phyloP scores from a whole-genome alignment of 2,329 filamentous ascomycete genomes.

The Lachnellula hyalina region DNA sequence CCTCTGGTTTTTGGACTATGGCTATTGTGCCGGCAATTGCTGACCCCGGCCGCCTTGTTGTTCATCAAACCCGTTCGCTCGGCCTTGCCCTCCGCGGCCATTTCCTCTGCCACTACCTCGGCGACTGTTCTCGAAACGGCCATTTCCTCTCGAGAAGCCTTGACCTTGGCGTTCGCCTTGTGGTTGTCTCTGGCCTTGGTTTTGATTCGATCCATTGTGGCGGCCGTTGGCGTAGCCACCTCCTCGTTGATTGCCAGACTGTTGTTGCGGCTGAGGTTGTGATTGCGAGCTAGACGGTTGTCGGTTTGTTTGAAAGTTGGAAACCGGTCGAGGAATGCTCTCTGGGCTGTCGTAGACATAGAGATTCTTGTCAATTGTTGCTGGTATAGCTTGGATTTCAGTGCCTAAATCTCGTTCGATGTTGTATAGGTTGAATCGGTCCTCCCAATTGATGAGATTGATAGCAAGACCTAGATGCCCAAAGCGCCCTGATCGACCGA shows the following conservation, averaged over 20 bases:
- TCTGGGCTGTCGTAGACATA: constrained; percentile 98
- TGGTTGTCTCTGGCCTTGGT: constrained; percentile 24
- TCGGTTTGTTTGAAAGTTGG: constrained; percentile 38
- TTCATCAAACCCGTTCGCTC: constrained; percentile 28
- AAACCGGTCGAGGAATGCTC: constrained; percentile 80
- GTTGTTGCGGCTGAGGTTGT: constrained; percentile 20
- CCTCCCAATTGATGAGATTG: constrained; percentile 99
- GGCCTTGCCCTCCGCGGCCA: constrained; percentile 24
- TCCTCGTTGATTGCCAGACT: constrained; percentile 21
- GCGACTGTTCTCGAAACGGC: constrained; percentile 22
- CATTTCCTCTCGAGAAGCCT: constrained; percentile 25
- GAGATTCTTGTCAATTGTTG: constrained; percentile 91
- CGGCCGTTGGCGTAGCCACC: constrained; percentile 26
- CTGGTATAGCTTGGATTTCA: constrained; percentile 94
- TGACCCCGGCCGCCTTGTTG: constrained; percentile 30
- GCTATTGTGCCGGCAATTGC: constrained; percentile 26
- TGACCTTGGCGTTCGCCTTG: constrained; percentile 26
- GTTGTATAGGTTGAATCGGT: constrained; percentile 97
- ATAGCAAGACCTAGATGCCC: constrained; percentile 96
- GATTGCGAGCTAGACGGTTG: constrained; percentile 22
- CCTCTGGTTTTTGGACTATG: constrained; percentile 3
- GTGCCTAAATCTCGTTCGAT: constrained; percentile 97
- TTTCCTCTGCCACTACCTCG: constrained; percentile 29
- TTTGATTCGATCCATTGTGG: constrained; percentile 22
- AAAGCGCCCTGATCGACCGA: constrained; percentile 94